Evolutionary conservation across 306 rosid genomes (phyloP).

Genomic region (Prunus dulcis): DNA sequence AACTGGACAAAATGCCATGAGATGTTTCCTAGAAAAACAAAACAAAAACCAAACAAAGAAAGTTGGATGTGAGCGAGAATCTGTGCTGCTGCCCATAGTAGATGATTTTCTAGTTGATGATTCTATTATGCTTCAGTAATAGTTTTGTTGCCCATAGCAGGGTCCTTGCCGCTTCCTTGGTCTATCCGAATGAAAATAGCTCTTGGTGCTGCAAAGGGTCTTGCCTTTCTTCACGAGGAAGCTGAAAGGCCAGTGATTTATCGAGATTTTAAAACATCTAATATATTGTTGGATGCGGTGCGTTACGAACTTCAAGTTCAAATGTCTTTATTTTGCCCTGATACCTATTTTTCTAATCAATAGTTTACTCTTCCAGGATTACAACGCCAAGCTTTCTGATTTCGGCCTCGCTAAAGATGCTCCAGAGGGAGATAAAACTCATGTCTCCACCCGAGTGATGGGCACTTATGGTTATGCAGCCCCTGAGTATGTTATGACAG

Average conservation of each 20-base stretch:
- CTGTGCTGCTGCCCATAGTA: background rate
- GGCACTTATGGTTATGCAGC: constrained; percentile 70
- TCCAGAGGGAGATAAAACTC: constrained; percentile 54
- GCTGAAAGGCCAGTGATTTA: constrained; percentile 47
- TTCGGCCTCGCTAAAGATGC: constrained; percentile 68
- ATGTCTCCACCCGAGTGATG: constrained; percentile 56
- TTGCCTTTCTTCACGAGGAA: constrained; percentile 68
- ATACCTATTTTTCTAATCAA: constrained; percentile 3
- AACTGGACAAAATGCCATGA: background rate
- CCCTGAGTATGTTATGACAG: constrained; percentile 65
- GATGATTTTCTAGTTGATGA: no score
- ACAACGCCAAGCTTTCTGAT: constrained; percentile 64
- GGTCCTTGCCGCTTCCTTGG: constrained; percentile 51
- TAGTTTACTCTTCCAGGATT: constrained; percentile 40
- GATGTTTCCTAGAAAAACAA: background rate
- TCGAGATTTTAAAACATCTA: constrained; percentile 69
- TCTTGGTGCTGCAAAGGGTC: constrained; percentile 67
- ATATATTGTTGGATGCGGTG: constrained; percentile 53
- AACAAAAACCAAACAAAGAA: background rate
- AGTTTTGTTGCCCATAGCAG: constrained; percentile 16
- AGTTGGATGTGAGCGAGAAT: background rate
- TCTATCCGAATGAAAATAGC: constrained; percentile 46
- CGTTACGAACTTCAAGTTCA: constrained; percentile 1
- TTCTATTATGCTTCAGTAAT: background rate
- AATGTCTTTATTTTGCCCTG: background rate